These are phyloP conservation scores for Avena eriantha DNA, from an alignment of 176 grass and related monocot genomes.

Conservation along the genomic window DNA sequence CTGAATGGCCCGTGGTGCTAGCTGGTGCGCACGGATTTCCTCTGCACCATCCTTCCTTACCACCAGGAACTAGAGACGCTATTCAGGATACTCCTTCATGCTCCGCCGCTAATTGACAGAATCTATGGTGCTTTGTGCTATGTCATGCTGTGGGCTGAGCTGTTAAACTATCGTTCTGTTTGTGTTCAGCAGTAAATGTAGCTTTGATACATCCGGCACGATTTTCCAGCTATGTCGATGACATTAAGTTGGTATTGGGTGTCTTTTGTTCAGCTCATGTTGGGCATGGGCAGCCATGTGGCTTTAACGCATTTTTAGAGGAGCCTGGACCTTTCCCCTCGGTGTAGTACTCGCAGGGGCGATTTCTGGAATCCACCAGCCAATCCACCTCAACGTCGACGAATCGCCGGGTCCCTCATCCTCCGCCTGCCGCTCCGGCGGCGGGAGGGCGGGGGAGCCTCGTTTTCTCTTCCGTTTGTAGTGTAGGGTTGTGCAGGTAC, in stretches of 20 bases:
- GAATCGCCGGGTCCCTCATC: too few species aligned
- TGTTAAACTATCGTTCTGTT: neutral
- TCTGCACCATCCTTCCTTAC: neutral
- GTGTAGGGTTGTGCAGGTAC: too few species aligned
- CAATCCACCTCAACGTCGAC: too few species aligned
- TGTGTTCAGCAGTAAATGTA: neutral
- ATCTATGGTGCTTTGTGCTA: neutral
- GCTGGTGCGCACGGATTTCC: neutral
- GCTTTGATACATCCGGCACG: neutral
- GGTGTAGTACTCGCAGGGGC: too few species aligned
- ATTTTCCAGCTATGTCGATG: neutral
- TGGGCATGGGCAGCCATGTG: too few species aligned
- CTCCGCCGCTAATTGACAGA: neutral
- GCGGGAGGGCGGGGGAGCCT: too few species aligned
- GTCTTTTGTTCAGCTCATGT: neutral
- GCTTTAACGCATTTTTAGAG: too few species aligned
- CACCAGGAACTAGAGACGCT: neutral
- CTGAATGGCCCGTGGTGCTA: neutral
- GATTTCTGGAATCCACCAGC: too few species aligned
- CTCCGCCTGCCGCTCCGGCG: too few species aligned
- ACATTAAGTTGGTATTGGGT: neutral
- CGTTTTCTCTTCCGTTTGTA: too few species aligned
- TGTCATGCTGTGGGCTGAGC: neutral
- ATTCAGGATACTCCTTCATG: neutral
- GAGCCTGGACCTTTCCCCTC: too few species aligned